These are phyloP conservation scores for Apiosordaria backusii DNA, from an alignment of 495 filamentous ascomycete species.

Conservation along the genomic window DNA sequence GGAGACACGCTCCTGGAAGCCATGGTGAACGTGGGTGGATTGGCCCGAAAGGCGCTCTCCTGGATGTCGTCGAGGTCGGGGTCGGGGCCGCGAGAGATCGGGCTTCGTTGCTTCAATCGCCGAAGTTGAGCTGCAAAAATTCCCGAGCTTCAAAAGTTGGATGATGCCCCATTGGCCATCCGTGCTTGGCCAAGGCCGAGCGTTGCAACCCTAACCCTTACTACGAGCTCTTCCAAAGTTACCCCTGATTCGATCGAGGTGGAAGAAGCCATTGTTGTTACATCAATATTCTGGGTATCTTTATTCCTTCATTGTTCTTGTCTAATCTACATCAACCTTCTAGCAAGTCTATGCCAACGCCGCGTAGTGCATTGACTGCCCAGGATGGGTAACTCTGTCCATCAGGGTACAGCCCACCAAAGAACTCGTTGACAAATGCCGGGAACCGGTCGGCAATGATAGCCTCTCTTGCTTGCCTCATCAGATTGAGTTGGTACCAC, in stretches of 20 bases:
- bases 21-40: conserved; percentile 20
- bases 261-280: too few species aligned
- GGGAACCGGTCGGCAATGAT: conserved; percentile 83
- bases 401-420: conserved; percentile 64
- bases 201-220: conserved; percentile 22
- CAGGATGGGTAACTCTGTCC: conserved; percentile 70
- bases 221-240: background rate
- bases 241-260: background rate
- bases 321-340: conserved; percentile 16
- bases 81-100: background rate
- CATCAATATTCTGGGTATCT: background rate
- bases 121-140: conserved; percentile 21
- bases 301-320: background rate
- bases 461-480: conserved; percentile 68
- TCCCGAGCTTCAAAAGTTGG: conserved; percentile 12
- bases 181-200: background rate
- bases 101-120: background rate
- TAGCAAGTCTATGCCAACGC: conserved; percentile 79
- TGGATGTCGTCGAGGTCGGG: conserved; percentile 6
- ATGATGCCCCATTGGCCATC: background rate
- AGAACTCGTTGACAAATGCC: conserved; percentile 73
- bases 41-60: conserved; percentile 14
- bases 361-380: conserved; percentile 77
- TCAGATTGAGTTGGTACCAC: conserved; percentile 79
- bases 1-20: conserved; percentile 49